Evolutionary conservation across 306 rosid species (phyloP).

Genomic region (Cucurbita ficifolia): DNA sequence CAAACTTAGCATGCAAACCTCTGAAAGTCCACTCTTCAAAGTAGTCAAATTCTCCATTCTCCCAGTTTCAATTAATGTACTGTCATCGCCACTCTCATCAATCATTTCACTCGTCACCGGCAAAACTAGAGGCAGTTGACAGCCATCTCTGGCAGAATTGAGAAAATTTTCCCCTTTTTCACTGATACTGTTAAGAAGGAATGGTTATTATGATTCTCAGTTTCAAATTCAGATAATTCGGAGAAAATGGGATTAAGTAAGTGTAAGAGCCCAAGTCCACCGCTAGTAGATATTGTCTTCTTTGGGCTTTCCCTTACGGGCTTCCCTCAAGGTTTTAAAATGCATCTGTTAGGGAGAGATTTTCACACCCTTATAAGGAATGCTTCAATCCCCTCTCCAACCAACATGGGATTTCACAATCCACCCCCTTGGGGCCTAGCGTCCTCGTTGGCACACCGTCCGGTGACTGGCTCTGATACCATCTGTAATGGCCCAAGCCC

Average conservation of each 20-base stretch:
- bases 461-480: too few species aligned
- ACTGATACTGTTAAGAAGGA: conserved; percentile 40
- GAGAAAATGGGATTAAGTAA: neutral
- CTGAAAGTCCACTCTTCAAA: conserved; percentile 42
- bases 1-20: conserved; percentile 34
- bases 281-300: too few species aligned
- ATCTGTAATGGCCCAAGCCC: too few species aligned
- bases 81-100: conserved; percentile 34
- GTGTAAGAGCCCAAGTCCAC: too few species aligned
- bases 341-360: too few species aligned
- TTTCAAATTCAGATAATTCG: neutral
- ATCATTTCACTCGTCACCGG: conserved; percentile 53
- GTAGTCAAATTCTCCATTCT: conserved; percentile 31
- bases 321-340: too few species aligned
- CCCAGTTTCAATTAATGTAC: conserved; percentile 23
- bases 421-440: too few species aligned
- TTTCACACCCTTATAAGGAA: too few species aligned
- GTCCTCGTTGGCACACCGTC: too few species aligned
- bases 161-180: conserved; percentile 54
- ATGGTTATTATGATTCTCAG: neutral
- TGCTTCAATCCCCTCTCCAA: too few species aligned
- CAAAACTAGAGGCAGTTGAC: conserved; percentile 65
- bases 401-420: too few species aligned
- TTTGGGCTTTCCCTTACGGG: too few species aligned
- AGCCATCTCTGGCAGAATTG: conserved; percentile 51